Conservation (phyloP, 176 grass and related monocot genomes). For the Oryza punctata region DNA sequence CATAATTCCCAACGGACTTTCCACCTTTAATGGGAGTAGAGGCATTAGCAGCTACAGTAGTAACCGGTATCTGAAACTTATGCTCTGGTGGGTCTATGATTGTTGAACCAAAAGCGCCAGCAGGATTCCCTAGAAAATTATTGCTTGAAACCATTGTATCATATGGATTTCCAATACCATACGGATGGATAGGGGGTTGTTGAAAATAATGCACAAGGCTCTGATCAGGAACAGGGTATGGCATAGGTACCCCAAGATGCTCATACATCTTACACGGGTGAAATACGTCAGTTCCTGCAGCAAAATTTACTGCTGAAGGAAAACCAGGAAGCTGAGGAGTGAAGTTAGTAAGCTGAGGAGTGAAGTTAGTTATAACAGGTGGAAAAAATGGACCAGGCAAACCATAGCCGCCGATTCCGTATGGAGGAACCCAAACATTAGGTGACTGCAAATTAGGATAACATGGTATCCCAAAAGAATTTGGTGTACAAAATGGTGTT, state of each 20-base stretch:
- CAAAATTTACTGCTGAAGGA: conserved; percentile 42
- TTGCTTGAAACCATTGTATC: conserved; percentile 47
- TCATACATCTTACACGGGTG: conserved; percentile 69
- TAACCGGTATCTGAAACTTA: conserved; percentile 43
- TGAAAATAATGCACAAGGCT: conserved; percentile 61
- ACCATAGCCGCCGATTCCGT: conserved; percentile 50
- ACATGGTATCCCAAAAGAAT: conserved; percentile 54
- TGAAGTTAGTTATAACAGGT: conserved; percentile 27
- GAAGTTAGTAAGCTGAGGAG: conserved; percentile 28
- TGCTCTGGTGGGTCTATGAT: conserved; percentile 45
- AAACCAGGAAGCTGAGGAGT: conserved; percentile 38
- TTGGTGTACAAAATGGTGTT: conserved; percentile 56
- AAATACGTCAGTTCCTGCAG: conserved; percentile 50
- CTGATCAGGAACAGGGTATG: conserved; percentile 58
- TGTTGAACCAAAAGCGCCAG: conserved; percentile 55
- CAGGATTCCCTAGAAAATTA: conserved; percentile 36
- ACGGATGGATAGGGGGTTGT: conserved; percentile 53
- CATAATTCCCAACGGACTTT: conserved; percentile 49
- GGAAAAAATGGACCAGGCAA: conserved; percentile 60
- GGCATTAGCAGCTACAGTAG: conserved; percentile 45
- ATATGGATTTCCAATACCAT: conserved; percentile 61
- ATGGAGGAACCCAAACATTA: conserved; percentile 49
- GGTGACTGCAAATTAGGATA: conserved; percentile 58
- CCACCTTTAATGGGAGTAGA: conserved; percentile 45
- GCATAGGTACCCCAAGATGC: conserved; percentile 59